A percentile compares a stretch with the other conserved stretches of the same genome.
Conservation (phyloP, 164 flowering plant species). For the Akebia trifoliata region DNA sequence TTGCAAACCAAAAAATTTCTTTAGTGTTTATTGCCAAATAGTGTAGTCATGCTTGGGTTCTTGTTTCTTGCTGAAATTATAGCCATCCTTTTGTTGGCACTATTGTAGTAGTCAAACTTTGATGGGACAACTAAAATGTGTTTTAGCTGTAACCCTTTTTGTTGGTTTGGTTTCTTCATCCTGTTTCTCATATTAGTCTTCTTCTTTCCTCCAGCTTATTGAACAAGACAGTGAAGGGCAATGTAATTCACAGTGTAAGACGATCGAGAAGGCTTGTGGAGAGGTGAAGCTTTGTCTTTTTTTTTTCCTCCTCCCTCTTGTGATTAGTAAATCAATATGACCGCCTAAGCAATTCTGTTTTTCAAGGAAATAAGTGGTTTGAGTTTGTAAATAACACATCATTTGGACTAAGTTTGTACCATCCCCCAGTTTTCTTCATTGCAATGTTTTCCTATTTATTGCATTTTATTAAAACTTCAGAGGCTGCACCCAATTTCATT, state of each 20-base stretch:
- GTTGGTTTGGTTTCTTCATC: background rate
- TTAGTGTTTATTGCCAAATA: no score
- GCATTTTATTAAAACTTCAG: no score
- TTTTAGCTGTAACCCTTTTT: background rate
- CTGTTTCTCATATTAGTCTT: background rate
- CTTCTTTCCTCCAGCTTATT: constrained; percentile 49
- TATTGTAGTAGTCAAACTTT: background rate
- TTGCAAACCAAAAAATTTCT: no score
- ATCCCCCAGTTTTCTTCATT: background rate
- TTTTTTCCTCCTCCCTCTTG: constrained; percentile 2
- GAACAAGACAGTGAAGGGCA: constrained; percentile 86
- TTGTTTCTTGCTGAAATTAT: no score
- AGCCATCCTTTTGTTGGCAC: no score
- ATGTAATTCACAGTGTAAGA: constrained; percentile 89
- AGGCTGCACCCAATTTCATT: no score
- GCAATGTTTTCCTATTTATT: background rate
- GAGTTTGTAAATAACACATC: background rate
- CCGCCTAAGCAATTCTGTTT: background rate
- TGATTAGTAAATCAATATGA: background rate
- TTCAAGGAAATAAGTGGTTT: constrained; percentile 2
- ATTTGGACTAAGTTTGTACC: background rate
- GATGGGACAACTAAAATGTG: background rate
- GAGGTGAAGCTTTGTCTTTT: constrained; percentile 45
- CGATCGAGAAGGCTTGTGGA: constrained; percentile 84
- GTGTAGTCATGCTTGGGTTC: no score